These are phyloP conservation scores for Acanthamoeba healyi DNA, from an alignment of 208 protist genomes.

Conservation along the genomic window DNA sequence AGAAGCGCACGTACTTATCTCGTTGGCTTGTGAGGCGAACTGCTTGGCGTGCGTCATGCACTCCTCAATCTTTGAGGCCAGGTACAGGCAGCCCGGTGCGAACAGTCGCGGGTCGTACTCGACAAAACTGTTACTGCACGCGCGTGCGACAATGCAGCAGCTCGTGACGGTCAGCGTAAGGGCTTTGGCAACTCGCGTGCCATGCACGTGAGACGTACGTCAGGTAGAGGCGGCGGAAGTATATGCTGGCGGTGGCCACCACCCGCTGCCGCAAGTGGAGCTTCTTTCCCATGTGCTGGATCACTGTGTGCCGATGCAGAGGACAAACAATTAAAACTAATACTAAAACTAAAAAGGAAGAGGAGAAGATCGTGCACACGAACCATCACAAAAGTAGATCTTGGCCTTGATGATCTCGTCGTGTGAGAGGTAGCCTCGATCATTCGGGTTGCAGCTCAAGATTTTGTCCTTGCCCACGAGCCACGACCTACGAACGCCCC, in stretches of 20 bases:
- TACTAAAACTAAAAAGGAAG: background rate
- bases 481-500: background rate
- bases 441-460: conserved; percentile 42
- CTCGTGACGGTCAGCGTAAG: too few relatives aligned
- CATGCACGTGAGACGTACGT: background rate
- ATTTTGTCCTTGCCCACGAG: conserved; percentile 24
- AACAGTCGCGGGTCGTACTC: conserved; percentile 61
- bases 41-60: conserved; percentile 70
- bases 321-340: background rate
- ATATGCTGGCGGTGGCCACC: conserved; percentile 42
- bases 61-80: conserved; percentile 65
- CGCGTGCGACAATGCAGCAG: too few relatives aligned
- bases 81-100: conserved; percentile 47
- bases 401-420: conserved; percentile 62
- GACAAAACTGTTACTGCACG: conserved; percentile 51
- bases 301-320: conserved; percentile 3
- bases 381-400: conserved; percentile 64
- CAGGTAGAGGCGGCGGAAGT: conserved; percentile 48
- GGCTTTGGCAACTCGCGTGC: too few relatives aligned
- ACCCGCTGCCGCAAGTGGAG: conserved; percentile 49
- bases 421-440: conserved; percentile 22
- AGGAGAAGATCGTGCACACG: too few relatives aligned
- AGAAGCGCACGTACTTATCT: background rate
- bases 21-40: conserved; percentile 52
- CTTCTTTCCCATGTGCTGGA: conserved; percentile 70